phyloP scores from a whole-genome alignment of 2,329 filamentous ascomycete species.

The Tolypocladium cylindrosporum region DNA sequence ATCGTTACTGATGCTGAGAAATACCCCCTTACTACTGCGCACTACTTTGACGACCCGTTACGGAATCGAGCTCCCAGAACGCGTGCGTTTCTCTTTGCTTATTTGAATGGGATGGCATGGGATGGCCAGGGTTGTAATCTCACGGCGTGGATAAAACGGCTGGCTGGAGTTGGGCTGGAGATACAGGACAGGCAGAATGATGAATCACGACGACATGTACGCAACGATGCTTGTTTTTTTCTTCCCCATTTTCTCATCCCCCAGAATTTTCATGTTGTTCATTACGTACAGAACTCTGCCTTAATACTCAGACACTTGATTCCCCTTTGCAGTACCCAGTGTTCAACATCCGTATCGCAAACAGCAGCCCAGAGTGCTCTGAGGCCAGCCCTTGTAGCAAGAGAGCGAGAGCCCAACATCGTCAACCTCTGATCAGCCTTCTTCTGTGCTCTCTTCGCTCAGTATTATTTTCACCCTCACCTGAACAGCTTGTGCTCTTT shows the following conservation, averaged over 20 bases:
- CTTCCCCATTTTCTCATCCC: not conserved
- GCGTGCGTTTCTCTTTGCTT: not conserved
- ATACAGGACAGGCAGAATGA: not conserved
- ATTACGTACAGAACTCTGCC: not conserved
- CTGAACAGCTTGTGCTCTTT: not conserved
- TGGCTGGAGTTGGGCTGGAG: not conserved
- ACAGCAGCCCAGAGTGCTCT: not conserved
- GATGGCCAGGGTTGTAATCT: not conserved
- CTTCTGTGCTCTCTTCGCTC: too few species aligned
- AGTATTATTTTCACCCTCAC: too few species aligned
- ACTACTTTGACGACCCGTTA: too few species aligned
- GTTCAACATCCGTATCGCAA: not conserved
- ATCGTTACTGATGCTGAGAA: conserved; percentile 10
- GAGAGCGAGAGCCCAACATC: not conserved
- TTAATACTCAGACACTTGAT: not conserved
- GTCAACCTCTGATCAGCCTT: not conserved
- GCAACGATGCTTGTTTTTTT: too few species aligned
- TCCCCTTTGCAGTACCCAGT: not conserved
- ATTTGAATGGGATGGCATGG: not conserved
- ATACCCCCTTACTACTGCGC: not conserved
- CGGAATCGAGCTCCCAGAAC: too few species aligned
- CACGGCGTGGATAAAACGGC: not conserved
- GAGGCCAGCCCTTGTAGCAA: not conserved
- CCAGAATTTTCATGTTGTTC: not conserved
- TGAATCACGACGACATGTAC: not conserved